Conservation (phyloP, 176 grass and related monocot species). For the Sorghum bicolor region Sorghum_bicolor_NCBIv3 NC_012874.2:68371501-68372000, state of each 20-base stretch:
- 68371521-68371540: background rate
- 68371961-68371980: conserved; percentile 60
- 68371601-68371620: background rate
- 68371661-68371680: background rate
- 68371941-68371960: conserved; percentile 54
- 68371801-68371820: conserved; percentile 57
- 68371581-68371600: background rate
- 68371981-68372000: background rate
- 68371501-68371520: background rate
- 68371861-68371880: conserved; percentile 71
- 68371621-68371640: background rate
- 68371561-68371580: background rate
- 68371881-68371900: conserved; percentile 71
- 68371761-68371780: conserved; percentile 64
- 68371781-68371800: conserved; percentile 61
- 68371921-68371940: conserved; percentile 72
- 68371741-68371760: conserved; percentile 71
- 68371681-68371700: conserved; percentile 66
- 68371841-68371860: conserved; percentile 50
- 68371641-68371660: background rate
- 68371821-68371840: conserved; percentile 75
- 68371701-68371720: conserved; percentile 66
- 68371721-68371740: conserved; percentile 59
- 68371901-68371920: conserved; percentile 82
- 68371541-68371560: background rate